These are phyloP conservation scores for Microcyclospora tardicrescens DNA, from an alignment of 2,329 filamentous ascomycete species.

Conservation along the genomic window DNA sequence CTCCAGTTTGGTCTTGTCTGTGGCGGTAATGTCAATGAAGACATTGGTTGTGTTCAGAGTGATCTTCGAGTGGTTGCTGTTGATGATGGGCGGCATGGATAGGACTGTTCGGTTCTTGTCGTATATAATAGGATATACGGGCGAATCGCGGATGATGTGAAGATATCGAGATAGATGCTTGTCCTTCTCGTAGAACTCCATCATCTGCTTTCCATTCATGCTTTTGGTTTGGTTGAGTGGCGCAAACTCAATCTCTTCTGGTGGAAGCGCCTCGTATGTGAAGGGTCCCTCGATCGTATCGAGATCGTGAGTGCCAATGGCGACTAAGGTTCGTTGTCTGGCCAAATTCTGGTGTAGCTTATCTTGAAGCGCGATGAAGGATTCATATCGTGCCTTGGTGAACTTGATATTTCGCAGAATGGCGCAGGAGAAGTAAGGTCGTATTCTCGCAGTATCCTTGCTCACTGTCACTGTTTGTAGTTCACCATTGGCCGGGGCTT, in stretches of 20 bases:
- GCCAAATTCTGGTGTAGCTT: constrained; percentile 96
- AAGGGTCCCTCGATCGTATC: constrained; percentile 91
- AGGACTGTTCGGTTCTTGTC: constrained; percentile 78
- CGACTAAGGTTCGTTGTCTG: constrained; percentile 82
- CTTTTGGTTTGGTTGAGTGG: constrained; percentile 84
- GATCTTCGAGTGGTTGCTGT: constrained; percentile 94
- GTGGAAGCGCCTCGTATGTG: constrained; percentile 83
- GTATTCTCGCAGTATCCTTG: constrained; percentile 55
- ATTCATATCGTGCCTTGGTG: constrained; percentile 81
- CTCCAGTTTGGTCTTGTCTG: constrained; percentile 90
- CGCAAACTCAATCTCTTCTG: constrained; percentile 81
- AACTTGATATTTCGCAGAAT: constrained; percentile 86
- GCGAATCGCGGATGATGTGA: constrained; percentile 85
- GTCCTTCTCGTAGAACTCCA: constrained; percentile 90
- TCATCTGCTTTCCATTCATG: constrained; percentile 78
- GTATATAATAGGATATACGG: constrained; percentile 91
- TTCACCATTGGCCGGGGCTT: constrained; percentile 58
- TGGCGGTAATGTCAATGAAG: constrained; percentile 93
- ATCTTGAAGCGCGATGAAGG: constrained; percentile 95
- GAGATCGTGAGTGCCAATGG: constrained; percentile 92
- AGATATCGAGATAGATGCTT: constrained; percentile 82
- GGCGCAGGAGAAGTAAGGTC: constrained; percentile 79
- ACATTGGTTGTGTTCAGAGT: constrained; percentile 81
- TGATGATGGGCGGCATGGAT: constrained; percentile 95
- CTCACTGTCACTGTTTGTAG: constrained; percentile 66